Base-by-base conservation (phyloP, 108 stramenopile genomes). In the Parmales sp. region DNA sequence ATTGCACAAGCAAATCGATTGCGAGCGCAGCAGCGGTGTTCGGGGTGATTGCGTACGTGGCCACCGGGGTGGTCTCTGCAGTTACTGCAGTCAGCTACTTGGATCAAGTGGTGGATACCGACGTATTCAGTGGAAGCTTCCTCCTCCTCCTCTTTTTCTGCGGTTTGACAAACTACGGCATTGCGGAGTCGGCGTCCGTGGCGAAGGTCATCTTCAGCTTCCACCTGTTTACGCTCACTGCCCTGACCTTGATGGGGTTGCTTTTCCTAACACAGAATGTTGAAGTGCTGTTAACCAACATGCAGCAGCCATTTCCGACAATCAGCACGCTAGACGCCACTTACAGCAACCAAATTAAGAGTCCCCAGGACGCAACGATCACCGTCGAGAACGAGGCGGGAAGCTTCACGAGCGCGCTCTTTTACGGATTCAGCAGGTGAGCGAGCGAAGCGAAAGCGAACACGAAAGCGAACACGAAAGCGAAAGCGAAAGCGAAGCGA, bases 41-140 rank as follows among this genome's bases (percentile, higher is more conserved):
- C 38, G 78, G 83, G 11, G 69, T 88, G 20, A 80, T 88, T 51
- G 78, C 82, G 4, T 88, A 88, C 76, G 80, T 86, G 41, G 84
- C 88, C 19, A 88, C 88, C 0, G 88, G 80, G 25, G 76, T 70
- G 6, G 77, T 81, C 13, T 69, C 74, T 19, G 77, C 80, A 1
- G 23, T 72, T 31, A 76, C 69, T 4, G 69, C 60, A 1, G 46
- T 83, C 4, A 78, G 73, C 13, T 88, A 88, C 71, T 69, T 86
- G 19, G 60, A 80, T n/a, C n/a, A n/a, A n/a, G n/a, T n/a, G n/a
- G n/a, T n/a, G n/a, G n/a, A n/a, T n/a, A n/a, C n/a, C n/a, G n/a
- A n/a, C n/a, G n/a, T n/a, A n/a, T n/a, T n/a, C n/a, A n/a, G n/a
- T n/a, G n/a, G 74, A 39, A 86, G 78, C 44, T 72, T 88, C 19